Percentiles rank a stretch among this genome's conserved stretches.
Evolutionary conservation across 306 rosid species (phyloP).

Genomic region (Glycine latifolia): DNA sequence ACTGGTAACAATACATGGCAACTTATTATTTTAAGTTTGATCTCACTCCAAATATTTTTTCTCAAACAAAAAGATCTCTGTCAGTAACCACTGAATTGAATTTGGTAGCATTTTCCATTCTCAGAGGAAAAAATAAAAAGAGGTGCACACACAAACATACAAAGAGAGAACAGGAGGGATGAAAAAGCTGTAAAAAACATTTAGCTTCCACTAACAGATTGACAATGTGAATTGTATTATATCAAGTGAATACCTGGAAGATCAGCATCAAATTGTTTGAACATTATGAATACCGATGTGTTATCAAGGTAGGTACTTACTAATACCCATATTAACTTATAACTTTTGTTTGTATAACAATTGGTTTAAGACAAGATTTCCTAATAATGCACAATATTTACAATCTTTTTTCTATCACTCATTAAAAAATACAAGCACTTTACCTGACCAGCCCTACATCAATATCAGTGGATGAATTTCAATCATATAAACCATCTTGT

Average conservation of each 20-base stretch:
- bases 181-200: slow-evolving; percentile 3
- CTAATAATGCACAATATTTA: slow-evolving; percentile 7
- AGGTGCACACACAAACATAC: background rate
- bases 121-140: slow-evolving; percentile 6
- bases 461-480: slow-evolving; percentile 12
- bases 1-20: slow-evolving; percentile 15
- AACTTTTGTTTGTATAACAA: background rate
- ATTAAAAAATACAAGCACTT: background rate
- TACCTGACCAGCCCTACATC: slow-evolving; percentile 13
- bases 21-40: background rate
- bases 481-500: slow-evolving; percentile 27
- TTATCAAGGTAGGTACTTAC: slow-evolving; percentile 5
- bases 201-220: slow-evolving; percentile 11
- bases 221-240: slow-evolving; percentile 6
- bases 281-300: background rate
- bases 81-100: slow-evolving; percentile 31
- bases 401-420: background rate
- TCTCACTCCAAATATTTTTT: slow-evolving; percentile 15
- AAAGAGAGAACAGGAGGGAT: background rate
- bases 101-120: slow-evolving; percentile 26
- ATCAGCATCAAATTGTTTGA: slow-evolving; percentile 25
- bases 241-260: slow-evolving; percentile 17
- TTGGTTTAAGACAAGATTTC: slow-evolving; percentile 1
- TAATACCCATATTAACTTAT: background rate
- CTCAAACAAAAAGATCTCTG: slow-evolving; percentile 9